Evolutionary conservation across 306 rosid species (phyloP).

Genomic region (Vigna nakashimae): DNA sequence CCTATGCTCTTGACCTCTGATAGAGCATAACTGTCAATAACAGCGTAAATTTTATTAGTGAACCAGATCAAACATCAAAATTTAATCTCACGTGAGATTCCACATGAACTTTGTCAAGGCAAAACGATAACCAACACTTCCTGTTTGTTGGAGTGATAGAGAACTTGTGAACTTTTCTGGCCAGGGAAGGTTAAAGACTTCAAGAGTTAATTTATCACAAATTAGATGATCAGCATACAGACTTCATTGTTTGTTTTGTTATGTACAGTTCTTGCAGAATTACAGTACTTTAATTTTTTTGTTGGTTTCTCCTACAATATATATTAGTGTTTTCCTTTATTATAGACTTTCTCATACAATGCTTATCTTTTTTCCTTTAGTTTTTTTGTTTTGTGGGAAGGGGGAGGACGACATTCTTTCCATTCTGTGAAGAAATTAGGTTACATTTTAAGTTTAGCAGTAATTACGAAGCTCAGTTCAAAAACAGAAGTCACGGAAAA

Average conservation of each 20-base stretch:
- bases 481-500: neutral
- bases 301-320: neutral
- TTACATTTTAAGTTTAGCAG: constrained; percentile 4
- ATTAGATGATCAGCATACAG: constrained; percentile 10
- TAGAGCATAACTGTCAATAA: neutral
- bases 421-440: constrained; percentile 2
- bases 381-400: neutral
- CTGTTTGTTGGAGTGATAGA: neutral
- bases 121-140: neutral
- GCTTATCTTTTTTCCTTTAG: neutral
- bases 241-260: constrained; percentile 19
- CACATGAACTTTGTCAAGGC: neutral
- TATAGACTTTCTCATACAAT: too few species aligned
- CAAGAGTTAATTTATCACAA: neutral
- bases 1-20: constrained; percentile 9
- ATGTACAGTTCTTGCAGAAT: neutral
- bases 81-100: neutral
- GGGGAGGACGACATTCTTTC: neutral
- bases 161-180: neutral
- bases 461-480: neutral
- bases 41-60: neutral
- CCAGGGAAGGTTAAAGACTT: constrained; percentile 3
- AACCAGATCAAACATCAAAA: constrained; percentile 1
- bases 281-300: neutral
- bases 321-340: neutral